phyloP scores from a whole-genome alignment of 805 yeast genomes.

The Nakazawaea holstii region DNA sequence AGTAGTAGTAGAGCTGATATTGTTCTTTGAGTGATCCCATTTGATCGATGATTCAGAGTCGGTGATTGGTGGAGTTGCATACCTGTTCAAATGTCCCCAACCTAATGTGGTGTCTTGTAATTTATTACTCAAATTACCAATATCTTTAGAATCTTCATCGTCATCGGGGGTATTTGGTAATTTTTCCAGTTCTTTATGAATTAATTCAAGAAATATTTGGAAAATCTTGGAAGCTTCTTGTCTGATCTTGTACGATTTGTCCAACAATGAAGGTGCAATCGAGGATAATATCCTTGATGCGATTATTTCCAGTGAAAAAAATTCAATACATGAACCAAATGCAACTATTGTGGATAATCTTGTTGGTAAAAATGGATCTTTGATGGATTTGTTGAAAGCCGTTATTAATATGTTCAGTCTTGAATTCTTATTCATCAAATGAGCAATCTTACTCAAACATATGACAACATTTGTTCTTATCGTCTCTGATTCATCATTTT shows the following conservation, averaged over 20 bases:
- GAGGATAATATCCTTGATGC: constrained; percentile 80
- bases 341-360: constrained; percentile 75
- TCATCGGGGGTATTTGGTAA: constrained; percentile 21
- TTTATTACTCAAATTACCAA: constrained; percentile 1
- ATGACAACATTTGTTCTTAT: constrained; percentile 75
- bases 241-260: constrained; percentile 65
- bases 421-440: constrained; percentile 45
- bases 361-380: constrained; percentile 73
- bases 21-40: background rate
- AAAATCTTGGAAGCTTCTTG: constrained; percentile 66
- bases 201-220: constrained; percentile 51
- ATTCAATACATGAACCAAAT: constrained; percentile 55
- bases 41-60: constrained; percentile 15
- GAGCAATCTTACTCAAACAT: constrained; percentile 61
- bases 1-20: background rate
- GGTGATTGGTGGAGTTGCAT: constrained; percentile 15
- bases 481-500: constrained; percentile 69
- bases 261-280: constrained; percentile 79
- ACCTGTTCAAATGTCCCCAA: constrained; percentile 10
- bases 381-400: constrained; percentile 78
- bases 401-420: constrained; percentile 77
- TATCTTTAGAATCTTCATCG: constrained; percentile 12
- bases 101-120: constrained; percentile 22
- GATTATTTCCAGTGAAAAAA: constrained; percentile 68
- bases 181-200: constrained; percentile 40